phyloP scores from a whole-genome alignment of 2,329 filamentous ascomycete species.

The Penicillium sp. region DNA sequence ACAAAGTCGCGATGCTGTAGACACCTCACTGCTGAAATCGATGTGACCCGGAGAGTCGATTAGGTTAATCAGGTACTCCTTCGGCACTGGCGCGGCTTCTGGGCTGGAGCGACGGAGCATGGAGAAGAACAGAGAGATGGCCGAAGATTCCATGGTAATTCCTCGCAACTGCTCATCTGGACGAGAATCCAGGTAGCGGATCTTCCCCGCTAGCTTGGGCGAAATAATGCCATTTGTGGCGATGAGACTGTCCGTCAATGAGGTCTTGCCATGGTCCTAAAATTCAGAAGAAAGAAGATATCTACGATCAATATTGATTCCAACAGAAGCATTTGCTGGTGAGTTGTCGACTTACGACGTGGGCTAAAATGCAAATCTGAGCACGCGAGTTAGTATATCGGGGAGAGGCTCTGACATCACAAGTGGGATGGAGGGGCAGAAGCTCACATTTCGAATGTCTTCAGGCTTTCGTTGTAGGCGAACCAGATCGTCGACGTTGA shows the following conservation, averaged over 20 bases:
- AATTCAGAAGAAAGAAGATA: slow-evolving; percentile 5
- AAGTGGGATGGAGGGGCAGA: slow-evolving; percentile 38
- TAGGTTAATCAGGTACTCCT: slow-evolving; percentile 94
- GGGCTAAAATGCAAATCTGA: slow-evolving; percentile 91
- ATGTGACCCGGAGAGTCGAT: slow-evolving; percentile 99
- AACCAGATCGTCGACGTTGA: slow-evolving; percentile 87
- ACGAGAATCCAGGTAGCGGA: slow-evolving; percentile 93
- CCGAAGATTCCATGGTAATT: slow-evolving; percentile 99
- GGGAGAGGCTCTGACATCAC: slow-evolving; percentile 23
- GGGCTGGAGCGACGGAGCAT: slow-evolving; percentile 76
- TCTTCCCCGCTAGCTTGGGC: slow-evolving; percentile 94
- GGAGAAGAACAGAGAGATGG: slow-evolving; percentile 94
- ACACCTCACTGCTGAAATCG: slow-evolving; percentile 98
- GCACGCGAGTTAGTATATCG: slow-evolving; percentile 36
- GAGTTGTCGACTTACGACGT: slow-evolving; percentile 67
- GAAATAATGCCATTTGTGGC: slow-evolving; percentile 99
- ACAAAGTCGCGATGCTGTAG: slow-evolving; percentile 89
- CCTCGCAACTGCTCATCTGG: slow-evolving; percentile 94
- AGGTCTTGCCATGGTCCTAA: slow-evolving; percentile 96
- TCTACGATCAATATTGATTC: background rate
- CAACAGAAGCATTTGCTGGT: background rate
- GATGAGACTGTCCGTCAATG: slow-evolving; percentile 91
- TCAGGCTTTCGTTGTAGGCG: slow-evolving; percentile 84
- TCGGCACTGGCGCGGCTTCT: slow-evolving; percentile 70
- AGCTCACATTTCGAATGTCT: slow-evolving; percentile 83